A percentile compares a stretch with the other conserved stretches of the same genome.
Evolutionary conservation across 1,139 yeast genomes (phyloP).

Genomic region (Suhomyces guaymorum): DNA sequence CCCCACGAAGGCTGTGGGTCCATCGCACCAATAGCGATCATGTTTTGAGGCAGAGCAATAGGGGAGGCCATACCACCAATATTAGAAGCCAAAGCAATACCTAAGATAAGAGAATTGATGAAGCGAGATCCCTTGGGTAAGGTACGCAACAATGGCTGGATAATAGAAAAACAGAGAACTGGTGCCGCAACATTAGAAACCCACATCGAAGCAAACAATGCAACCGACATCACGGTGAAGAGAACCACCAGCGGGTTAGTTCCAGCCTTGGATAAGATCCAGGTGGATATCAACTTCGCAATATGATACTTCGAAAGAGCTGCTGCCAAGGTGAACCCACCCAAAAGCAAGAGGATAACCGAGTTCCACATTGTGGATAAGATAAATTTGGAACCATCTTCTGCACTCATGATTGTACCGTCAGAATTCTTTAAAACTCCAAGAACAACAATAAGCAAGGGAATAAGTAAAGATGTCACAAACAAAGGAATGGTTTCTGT

Average conservation of each 20-base stretch:
- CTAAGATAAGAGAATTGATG: constrained; percentile 64
- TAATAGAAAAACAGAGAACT: constrained; percentile 66
- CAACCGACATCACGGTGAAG: constrained; percentile 65
- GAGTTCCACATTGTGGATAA: constrained; percentile 73
- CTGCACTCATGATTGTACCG: constrained; percentile 55
- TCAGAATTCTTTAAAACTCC: constrained; percentile 55
- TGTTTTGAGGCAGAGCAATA: constrained; percentile 76
- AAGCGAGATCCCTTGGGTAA: constrained; percentile 62
- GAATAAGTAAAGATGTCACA: constrained; percentile 65
- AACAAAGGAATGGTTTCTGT: constrained; percentile 71
- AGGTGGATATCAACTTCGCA: constrained; percentile 66
- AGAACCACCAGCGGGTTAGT: constrained; percentile 64
- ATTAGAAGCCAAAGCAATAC: constrained; percentile 72
- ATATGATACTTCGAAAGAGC: constrained; percentile 70
- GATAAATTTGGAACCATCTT: constrained; percentile 55
- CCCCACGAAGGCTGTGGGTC: constrained; percentile 75
- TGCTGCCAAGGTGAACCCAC: constrained; percentile 75
- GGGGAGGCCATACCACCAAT: constrained; percentile 84
- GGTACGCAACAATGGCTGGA: constrained; percentile 64
- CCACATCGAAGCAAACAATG: constrained; percentile 75
- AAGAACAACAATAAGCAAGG: constrained; percentile 57
- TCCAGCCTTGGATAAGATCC: constrained; percentile 64
- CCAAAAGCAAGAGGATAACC: constrained; percentile 65
- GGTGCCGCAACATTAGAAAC: constrained; percentile 81
- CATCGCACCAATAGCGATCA: constrained; percentile 70